Evolutionary conservation across 2,329 filamentous ascomycete genomes (phyloP).

Genomic region (Albophoma yamanashiensis): DNA sequence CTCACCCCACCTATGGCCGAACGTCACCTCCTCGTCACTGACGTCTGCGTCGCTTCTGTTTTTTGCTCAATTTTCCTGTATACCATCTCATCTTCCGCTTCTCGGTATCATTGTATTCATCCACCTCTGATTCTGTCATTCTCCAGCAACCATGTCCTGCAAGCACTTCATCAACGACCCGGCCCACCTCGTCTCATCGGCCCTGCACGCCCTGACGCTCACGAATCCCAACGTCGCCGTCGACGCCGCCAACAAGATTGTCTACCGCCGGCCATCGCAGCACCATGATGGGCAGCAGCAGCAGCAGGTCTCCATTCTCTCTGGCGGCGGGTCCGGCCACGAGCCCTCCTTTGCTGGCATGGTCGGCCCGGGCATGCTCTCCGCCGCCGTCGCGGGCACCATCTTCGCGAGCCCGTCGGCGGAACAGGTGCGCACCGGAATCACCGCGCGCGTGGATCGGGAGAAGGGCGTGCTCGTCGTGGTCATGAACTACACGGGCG

Average conservation of each 20-base stretch:
- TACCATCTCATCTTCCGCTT: background rate
- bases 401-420: constrained; percentile 77
- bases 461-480: constrained; percentile 73
- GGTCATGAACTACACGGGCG: constrained; percentile 91
- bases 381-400: constrained; percentile 74
- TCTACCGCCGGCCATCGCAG: constrained; percentile 53
- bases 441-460: constrained; percentile 61
- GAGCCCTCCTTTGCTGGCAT: constrained; percentile 82
- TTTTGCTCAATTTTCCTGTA: too few relatives aligned
- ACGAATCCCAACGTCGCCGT: constrained; percentile 78
- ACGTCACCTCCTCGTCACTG: background rate
- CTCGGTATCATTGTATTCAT: background rate
- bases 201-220: constrained; percentile 66
- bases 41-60: background rate
- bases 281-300: constrained; percentile 14
- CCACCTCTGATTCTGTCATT: background rate
- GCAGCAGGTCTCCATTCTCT: constrained; percentile 70
- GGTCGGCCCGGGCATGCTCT: constrained; percentile 71
- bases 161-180: constrained; percentile 91
- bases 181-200: constrained; percentile 63
- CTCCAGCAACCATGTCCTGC: constrained; percentile 30
- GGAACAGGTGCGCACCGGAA: constrained; percentile 70
- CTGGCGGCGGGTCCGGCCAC: constrained; percentile 82
- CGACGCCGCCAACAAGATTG: constrained; percentile 70
- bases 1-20: background rate